Percentiles rank a stretch among this genome's conserved stretches.
Conservation (phyloP, 202 grass and related monocot genomes). For the Cymbopogon flexuosus region DNA sequence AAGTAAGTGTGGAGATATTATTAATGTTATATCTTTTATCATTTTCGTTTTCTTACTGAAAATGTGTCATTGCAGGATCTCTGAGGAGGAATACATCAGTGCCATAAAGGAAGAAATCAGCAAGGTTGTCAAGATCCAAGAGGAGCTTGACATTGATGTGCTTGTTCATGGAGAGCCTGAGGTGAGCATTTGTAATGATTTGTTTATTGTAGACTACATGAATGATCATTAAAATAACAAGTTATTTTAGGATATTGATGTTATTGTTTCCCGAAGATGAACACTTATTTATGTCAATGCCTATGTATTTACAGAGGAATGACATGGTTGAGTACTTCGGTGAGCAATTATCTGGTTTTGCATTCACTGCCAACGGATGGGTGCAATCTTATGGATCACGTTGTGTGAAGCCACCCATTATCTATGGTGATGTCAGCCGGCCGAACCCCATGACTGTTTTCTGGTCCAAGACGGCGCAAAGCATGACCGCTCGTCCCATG, state of each 20-base stretch:
- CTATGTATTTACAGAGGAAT: conserved; percentile 63
- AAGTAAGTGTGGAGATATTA: conserved; percentile 46
- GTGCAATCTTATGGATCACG: conserved; percentile 96
- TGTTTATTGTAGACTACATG: not conserved
- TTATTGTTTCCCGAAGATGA: conserved; percentile 2
- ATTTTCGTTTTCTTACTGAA: conserved; percentile 1
- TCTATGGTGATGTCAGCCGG: conserved; percentile 95
- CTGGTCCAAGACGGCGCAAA: conserved; percentile 85
- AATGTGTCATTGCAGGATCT: conserved; percentile 47
- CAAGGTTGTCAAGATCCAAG: conserved; percentile 96
- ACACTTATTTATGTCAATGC: not conserved
- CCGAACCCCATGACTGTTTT: conserved; percentile 92
- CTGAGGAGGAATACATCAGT: conserved; percentile 69
- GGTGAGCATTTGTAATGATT: conserved; percentile 38
- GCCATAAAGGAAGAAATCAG: conserved; percentile 92
- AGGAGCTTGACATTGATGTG: conserved; percentile 98
- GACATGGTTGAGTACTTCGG: conserved; percentile 99
- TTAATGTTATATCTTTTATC: not conserved
- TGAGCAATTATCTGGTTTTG: conserved; percentile 94
- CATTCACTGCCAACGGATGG: conserved; percentile 98
- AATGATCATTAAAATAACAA: not conserved
- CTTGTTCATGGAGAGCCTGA: conserved; percentile 98
- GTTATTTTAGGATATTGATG: not conserved
- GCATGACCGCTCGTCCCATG: conserved; percentile 90
- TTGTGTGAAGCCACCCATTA: conserved; percentile 90